phyloP scores from a whole-genome alignment of 129 eudicot genomes.

The Daucus carota region DH1_v3.0 NC_030384.2:33010001-33010500 shows the following conservation, averaged over 20 bases:
- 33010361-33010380: conserved; percentile 46
- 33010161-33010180: conserved; percentile 78
- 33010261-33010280: conserved; percentile 65
- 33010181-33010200: conserved; percentile 76
- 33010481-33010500: conserved; percentile 80
- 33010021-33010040: conserved; percentile 55
- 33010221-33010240: conserved; percentile 84
- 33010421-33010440: conserved; percentile 95
- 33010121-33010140: conserved; percentile 91
- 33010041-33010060: conserved; percentile 69
- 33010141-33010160: conserved; percentile 66
- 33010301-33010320: conserved; percentile 65
- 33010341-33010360: conserved; percentile 31
- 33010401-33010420: conserved; percentile 62
- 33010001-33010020: conserved; percentile 78
- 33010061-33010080: conserved; percentile 70
- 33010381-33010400: conserved; percentile 41
- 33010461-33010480: conserved; percentile 79
- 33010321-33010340: conserved; percentile 26
- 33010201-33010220: conserved; percentile 82
- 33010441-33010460: conserved; percentile 92
- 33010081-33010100: conserved; percentile 48
- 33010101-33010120: conserved; percentile 62
- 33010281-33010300: conserved; percentile 36
- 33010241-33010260: conserved; percentile 86